A percentile compares a stretch with the other conserved stretches of the same genome.
Evolutionary conservation across 2,329 filamentous ascomycete species (phyloP).

Genomic region (Lecanicillium sp.): DNA sequence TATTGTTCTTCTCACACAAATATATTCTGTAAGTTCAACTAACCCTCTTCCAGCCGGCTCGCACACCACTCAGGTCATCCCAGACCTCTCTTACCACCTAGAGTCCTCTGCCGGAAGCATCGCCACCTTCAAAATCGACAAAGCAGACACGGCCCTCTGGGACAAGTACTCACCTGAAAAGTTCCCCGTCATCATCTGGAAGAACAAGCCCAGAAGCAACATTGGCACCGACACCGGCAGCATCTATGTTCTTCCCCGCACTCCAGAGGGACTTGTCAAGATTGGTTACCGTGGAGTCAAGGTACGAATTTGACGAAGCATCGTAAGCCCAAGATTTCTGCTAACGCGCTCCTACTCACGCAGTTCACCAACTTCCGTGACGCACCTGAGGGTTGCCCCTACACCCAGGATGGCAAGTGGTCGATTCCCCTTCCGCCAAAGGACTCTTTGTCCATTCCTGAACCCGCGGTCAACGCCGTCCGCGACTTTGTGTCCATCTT

Average conservation of each 20-base stretch:
- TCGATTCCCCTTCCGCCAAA: constrained; percentile 19
- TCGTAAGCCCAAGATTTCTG: not conserved
- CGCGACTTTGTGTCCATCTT: constrained; percentile 15
- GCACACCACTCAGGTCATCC: constrained; percentile 22
- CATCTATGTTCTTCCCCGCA: constrained; percentile 21
- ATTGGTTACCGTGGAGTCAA: constrained; percentile 22
- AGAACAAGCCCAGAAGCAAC: constrained; percentile 17
- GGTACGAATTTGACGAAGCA: constrained; percentile 7
- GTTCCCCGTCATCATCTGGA: constrained; percentile 25
- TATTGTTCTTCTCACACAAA: too few relatives aligned
- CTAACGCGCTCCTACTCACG: too few relatives aligned
- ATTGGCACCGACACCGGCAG: constrained; percentile 21
- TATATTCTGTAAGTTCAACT: too few relatives aligned
- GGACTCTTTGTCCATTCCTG: constrained; percentile 13
- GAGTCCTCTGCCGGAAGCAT: constrained; percentile 22
- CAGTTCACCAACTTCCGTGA: constrained; percentile 24
- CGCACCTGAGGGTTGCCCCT: constrained; percentile 18
- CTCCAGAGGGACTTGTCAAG: constrained; percentile 18
- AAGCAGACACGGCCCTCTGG: constrained; percentile 16
- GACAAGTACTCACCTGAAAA: constrained; percentile 23
- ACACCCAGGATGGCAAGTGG: constrained; percentile 22
- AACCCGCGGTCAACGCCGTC: constrained; percentile 15
- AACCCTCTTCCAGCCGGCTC: too few relatives aligned
- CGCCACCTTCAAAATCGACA: constrained; percentile 20
- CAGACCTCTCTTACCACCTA: constrained; percentile 19